A percentile compares a stretch with the other conserved stretches of the same genome.
Evolutionary conservation across 2,329 filamentous ascomycete genomes (phyloP).

Genomic region (Colletotrichum kahawae): DNA sequence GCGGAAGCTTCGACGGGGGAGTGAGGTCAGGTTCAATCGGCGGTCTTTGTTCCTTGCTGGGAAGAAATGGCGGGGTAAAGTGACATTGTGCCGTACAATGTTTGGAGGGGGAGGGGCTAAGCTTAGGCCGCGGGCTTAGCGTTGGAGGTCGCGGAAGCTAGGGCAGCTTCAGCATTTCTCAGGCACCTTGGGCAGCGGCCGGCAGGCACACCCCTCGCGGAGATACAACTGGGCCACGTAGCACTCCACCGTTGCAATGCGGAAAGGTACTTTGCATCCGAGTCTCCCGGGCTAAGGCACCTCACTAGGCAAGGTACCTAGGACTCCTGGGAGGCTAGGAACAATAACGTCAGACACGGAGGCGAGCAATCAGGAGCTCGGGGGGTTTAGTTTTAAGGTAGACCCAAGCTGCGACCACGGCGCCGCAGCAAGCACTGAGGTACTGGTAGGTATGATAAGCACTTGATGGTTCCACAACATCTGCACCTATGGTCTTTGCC

Average conservation of each 20-base stretch:
- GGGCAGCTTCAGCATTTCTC: not conserved
- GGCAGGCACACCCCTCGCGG: not conserved
- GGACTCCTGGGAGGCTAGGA: not conserved
- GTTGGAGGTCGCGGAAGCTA: not conserved
- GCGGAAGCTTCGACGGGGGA: not conserved
- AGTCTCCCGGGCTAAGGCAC: not conserved
- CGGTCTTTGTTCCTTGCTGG: not conserved
- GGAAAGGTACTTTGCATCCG: not conserved
- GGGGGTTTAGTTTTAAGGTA: not conserved
- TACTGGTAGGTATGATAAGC: not conserved
- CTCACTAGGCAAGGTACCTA: not conserved
- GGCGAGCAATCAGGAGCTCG: not conserved
- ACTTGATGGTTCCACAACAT: not conserved
- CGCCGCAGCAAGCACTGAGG: not conserved
- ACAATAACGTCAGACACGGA: not conserved
- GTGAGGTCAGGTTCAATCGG: not conserved
- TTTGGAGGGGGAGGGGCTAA: conserved; percentile 2
- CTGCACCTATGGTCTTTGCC: not conserved
- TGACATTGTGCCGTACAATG: not conserved
- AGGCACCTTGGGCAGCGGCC: not conserved
- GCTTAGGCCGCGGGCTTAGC: not conserved
- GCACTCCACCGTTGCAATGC: not conserved
- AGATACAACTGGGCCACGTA: not conserved
- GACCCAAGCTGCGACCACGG: not conserved
- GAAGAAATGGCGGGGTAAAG: conserved; percentile 1